Evolutionary conservation across 345 rosid genomes (phyloP), one percentile per base, ranked within the genome.

Genomic region (Sapria himalayana): DNA sequence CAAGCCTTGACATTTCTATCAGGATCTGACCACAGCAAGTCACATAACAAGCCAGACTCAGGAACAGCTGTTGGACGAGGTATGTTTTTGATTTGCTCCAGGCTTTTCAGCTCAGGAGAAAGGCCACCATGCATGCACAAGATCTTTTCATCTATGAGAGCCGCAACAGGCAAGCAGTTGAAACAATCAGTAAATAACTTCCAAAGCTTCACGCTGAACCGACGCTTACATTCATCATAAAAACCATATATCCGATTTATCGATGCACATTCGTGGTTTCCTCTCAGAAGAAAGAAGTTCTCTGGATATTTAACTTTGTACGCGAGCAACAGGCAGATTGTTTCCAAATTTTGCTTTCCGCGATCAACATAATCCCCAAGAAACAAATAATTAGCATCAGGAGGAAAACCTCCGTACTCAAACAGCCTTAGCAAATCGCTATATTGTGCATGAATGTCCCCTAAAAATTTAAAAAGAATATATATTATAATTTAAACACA

Each of bases 61-160:
- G 93, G 96, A 47, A 85, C 51, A 33, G 51, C 66, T 40, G 75
- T 70, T 9, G 96, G 96, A 17, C 93, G 78, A 22, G 65, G 43
- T 34, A 77, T 62, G 62, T 29, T 69, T 64, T 84, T 75, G 51
- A 81, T 65, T 52, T 81, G 81, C 57, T 85, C 93, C 57, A 85
- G 70, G 58, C 64, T 66, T 23, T 64, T 49, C 12, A 85, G 67
- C 19, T 85, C 96, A 8, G 96, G 93, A 11, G 96, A 85, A 43
- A 85, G 85, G 31, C 96, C 96, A 39, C 96, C 93, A 34, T 85
- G 96, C 93, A 85, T 81, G 62, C 96, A 85, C 63, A 85, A 44
- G 52, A 85, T 85, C 25, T 81, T 85, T 53, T 85, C 96, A 42
- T 85, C 93, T 25, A 85, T 48, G 24, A 80, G 78, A 35, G 93